Base-by-base conservation (phyloP, 805 yeast genomes). In the Barnettozyma californica region DNA sequence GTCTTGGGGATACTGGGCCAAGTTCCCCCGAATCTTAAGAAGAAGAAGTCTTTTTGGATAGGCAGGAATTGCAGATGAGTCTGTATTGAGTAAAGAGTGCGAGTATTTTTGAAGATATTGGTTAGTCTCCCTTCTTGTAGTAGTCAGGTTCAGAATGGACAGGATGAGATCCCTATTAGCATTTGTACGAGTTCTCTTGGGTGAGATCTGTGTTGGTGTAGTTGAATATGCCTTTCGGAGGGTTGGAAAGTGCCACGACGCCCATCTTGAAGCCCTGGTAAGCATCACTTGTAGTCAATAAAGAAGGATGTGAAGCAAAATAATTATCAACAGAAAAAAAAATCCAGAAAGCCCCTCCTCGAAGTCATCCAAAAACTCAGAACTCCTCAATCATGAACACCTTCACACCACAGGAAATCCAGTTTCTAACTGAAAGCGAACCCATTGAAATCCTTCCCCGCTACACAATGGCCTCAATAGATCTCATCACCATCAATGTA, bases 91-190 rank as follows among this genome's bases (percentile, higher is more conserved):
- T 26, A 49, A 29, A 4, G 47, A 48, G 0, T 80, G 76, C 2
- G 75, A 67, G 61, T 91, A 92, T 60, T 84, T 87, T 33, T 78
- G 71, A 42, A 92, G 68, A 61, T 91, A 92, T 54, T 84, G 85
- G 53, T 80, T 76, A 5, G 96, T 96, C 61, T 92, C 98, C 51
- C 99, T 73, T 63, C 89, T 91, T 1, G 98, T 92, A 6, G 97
- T 95, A 4, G 97, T 87, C 1, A 96, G 83, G 59, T 84, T 84
- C 49, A 92, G 71, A 21, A 92, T 90, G 1, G 97, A 83, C 16
- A 89, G 69, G n/a, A 92, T 83, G 44, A 92, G 69, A 47, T 87
- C 87, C 54, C 80, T 74, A 54, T 80, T 81, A 18, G 78, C 76
- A 41, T 72, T 68, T 9, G 51, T 57, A 37, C 50, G 63, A 50